A percentile compares a stretch with the other conserved stretches of the same genome.
Conservation (phyloP, 441 rosid genomes). For the Kokia cookei region DNA sequence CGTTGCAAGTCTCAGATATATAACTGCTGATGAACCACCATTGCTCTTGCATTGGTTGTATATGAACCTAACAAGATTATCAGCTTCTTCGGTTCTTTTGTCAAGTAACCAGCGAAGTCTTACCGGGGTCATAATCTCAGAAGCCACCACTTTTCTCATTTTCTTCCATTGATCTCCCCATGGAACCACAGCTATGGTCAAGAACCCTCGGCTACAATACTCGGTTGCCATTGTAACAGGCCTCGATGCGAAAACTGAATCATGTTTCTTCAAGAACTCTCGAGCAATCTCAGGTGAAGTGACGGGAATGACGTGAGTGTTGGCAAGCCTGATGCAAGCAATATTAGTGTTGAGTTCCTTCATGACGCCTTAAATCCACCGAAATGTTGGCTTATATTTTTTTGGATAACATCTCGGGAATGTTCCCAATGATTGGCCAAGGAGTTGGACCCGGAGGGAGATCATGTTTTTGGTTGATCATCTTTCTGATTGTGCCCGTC, state of each 20-base stretch:
- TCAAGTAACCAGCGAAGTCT: constrained; percentile 30
- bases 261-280: constrained; percentile 22
- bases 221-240: not conserved
- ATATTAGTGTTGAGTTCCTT: constrained; percentile 20
- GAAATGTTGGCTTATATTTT: not conserved
- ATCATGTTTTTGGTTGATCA: not conserved
- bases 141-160: constrained; percentile 23
- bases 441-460: constrained; percentile 9
- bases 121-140: constrained; percentile 4
- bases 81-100: constrained; percentile 43
- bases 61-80: constrained; percentile 38
- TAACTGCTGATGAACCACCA: not conserved
- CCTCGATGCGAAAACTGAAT: constrained; percentile 14
- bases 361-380: constrained; percentile 15
- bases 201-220: not conserved
- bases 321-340: constrained; percentile 15
- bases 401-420: not conserved
- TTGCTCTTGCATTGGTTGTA: constrained; percentile 22
- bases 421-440: constrained; percentile 11
- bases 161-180: constrained; percentile 25
- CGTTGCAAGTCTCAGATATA: constrained; percentile 26
- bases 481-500: not conserved
- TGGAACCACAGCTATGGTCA: not conserved
- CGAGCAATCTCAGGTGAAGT: constrained; percentile 19
- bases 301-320: constrained; percentile 17